These are phyloP conservation scores for Phytophthora nicotianae DNA, from an alignment of 352 stramenopile genomes.

Conservation along the genomic window DNA sequence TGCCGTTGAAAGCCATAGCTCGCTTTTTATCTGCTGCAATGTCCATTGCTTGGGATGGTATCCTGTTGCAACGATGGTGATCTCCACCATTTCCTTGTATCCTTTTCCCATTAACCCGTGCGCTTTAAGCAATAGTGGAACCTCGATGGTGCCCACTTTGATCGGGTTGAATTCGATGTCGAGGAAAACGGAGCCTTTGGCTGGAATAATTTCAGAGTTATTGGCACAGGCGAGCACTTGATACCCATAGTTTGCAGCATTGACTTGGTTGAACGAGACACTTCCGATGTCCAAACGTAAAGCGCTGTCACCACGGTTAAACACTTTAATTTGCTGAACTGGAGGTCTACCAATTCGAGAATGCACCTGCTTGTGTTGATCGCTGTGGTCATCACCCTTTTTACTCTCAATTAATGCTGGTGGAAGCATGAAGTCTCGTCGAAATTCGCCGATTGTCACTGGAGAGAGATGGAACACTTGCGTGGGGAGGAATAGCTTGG, in stretches of 20 bases:
- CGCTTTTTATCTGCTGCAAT: slow-evolving; percentile 41
- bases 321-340: slow-evolving; percentile 77
- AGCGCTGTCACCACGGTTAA: slow-evolving; percentile 74
- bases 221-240: slow-evolving; percentile 59
- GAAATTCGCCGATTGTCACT: slow-evolving; percentile 76
- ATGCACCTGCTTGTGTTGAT: slow-evolving; percentile 6
- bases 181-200: slow-evolving; percentile 63
- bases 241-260: slow-evolving; percentile 56
- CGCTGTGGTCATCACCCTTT: slow-evolving; percentile 4
- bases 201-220: slow-evolving; percentile 62
- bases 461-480: slow-evolving; percentile 66
- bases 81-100: slow-evolving; percentile 70
- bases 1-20: slow-evolving; percentile 21
- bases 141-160: slow-evolving; percentile 55
- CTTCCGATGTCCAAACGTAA: slow-evolving; percentile 71
- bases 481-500: slow-evolving; percentile 71
- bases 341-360: slow-evolving; percentile 37
- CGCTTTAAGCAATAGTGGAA: slow-evolving; percentile 64
- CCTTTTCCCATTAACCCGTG: slow-evolving; percentile 69
- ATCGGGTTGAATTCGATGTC: slow-evolving; percentile 84
- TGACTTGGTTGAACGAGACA: slow-evolving; percentile 60
- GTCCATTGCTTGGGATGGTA: slow-evolving; percentile 55
- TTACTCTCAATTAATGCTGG: slow-evolving; percentile 5
- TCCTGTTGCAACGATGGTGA: slow-evolving; percentile 62
- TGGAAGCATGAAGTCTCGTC: slow-evolving; percentile 27